Evolutionary conservation across 805 yeast genomes (phyloP).

Genomic region (Hanseniaspora hatyaiensis): DNA sequence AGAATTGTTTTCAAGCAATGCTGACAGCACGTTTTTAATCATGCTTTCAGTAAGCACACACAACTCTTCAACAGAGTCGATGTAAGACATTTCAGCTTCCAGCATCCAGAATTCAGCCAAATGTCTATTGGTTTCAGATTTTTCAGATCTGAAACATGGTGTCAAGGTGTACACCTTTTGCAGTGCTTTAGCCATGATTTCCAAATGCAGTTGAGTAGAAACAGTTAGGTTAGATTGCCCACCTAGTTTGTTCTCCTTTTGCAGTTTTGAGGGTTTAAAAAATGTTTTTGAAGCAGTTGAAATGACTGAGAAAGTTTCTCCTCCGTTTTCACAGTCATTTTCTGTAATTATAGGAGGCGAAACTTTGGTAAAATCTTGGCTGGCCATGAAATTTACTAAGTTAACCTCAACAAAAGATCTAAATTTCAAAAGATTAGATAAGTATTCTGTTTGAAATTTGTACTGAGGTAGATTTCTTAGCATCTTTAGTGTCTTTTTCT

Average conservation of each 20-base stretch:
- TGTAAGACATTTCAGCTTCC: conserved; percentile 76
- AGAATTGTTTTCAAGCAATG: conserved; percentile 24
- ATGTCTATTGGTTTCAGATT: conserved; percentile 82
- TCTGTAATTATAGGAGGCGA: conserved; percentile 79
- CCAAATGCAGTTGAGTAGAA: conserved; percentile 84
- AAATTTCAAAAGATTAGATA: conserved; percentile 56
- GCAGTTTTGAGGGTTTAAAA: conserved; percentile 13
- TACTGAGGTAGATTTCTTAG: conserved; percentile 58
- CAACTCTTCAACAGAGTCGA: conserved; percentile 45
- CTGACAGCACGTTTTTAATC: conserved; percentile 43
- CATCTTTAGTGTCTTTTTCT: conserved; percentile 51
- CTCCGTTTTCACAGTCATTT: conserved; percentile 96
- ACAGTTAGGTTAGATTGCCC: conserved; percentile 53
- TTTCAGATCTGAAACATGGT: conserved; percentile 92
- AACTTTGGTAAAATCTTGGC: conserved; percentile 52
- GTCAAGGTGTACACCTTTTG: conserved; percentile 76
- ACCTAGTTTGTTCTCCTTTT: conserved; percentile 18
- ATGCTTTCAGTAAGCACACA: conserved; percentile 57
- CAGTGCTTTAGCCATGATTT: conserved; percentile 61
- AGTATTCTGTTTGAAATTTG: conserved; percentile 59
- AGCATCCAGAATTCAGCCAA: conserved; percentile 95
- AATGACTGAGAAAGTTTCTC: conserved; percentile 64
- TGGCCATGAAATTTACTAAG: conserved; percentile 44
- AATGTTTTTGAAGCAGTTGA: conserved; percentile 23
- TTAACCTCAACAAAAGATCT: conserved; percentile 54